Base-by-base conservation (phyloP, 116 monocot genomes). In the Phalaenopsis hybrid region DNA sequence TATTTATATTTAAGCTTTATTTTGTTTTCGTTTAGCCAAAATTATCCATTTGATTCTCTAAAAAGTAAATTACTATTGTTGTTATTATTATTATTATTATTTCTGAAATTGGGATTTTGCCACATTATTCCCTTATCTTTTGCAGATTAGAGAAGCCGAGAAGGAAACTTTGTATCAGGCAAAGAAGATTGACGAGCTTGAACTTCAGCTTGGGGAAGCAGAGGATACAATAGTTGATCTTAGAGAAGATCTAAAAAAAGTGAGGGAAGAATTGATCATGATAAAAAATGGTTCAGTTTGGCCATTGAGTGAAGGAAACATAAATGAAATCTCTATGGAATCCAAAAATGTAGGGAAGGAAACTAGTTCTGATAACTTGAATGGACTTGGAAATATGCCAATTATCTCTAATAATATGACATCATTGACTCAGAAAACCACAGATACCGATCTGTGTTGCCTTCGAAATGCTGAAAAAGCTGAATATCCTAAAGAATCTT, bases 141-240 rank as follows among this genome's bases (percentile, higher is more conserved):
- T 84, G 43, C 84, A 94, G 94, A 82, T 94, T 18, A 81, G 65
- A 69, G 95, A 89, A 88, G 86, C 88, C n/a, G 86, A 92, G 81
- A 88, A 31, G 49, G 21, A 34, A 67, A 85, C 85, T 3, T 46
- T 69, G 28, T 69, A 58, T 67, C 89, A 92, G 49, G 82, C 48
- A n/a, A 92, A 78, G 57, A 92, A 85, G 78, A 91, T 92, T 82
- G 87, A 89, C 65, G 92, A 95, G 51, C 92, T 95, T 59, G 88
- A 92, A 84, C 48, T 16, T 48, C 91, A 89, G 76, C 89, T 95
- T 37, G 44, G 73, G 34, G 78, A 89, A 83, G 89, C 95, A 68
- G 58, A 91, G 21, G 44, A 82, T 33, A 89, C 87, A 58, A 90
- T 95, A 78, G 23, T 20, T 78, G 82, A 48, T 82, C 89, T 95